These are phyloP conservation scores for Carex arenaria DNA, from an alignment of 202 grass and related monocot species.

Conservation along the genomic window DNA sequence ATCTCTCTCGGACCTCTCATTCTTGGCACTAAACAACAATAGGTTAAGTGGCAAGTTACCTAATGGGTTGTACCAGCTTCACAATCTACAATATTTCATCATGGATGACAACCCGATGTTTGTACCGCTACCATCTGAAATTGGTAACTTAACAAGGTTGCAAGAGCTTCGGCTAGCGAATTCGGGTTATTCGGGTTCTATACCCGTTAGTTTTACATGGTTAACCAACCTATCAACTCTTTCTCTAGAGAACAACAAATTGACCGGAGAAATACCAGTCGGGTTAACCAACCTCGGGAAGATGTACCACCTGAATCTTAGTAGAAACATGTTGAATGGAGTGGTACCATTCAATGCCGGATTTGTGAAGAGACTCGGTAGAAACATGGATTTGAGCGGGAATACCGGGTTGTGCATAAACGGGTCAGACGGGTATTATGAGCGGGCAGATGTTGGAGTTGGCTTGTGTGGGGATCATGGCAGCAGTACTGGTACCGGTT, in stretches of 20 bases:
- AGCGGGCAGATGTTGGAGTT: constrained; percentile 38
- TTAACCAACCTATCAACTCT: constrained; percentile 73
- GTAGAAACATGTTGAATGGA: constrained; percentile 82
- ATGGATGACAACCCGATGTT: constrained; percentile 84
- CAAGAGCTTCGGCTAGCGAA: constrained; percentile 79
- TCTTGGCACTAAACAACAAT: constrained; percentile 78
- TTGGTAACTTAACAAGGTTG: constrained; percentile 52
- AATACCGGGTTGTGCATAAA: constrained; percentile 76
- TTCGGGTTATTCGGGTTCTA: constrained; percentile 71
- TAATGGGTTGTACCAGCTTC: constrained; percentile 38
- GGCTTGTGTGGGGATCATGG: constrained; percentile 21
- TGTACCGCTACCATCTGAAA: constrained; percentile 47
- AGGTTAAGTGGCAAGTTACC: constrained; percentile 49
- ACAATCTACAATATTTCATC: constrained; percentile 78
- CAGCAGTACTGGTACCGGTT: neutral
- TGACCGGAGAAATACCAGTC: constrained; percentile 64
- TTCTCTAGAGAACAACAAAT: constrained; percentile 71
- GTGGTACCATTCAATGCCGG: constrained; percentile 71
- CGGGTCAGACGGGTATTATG: constrained; percentile 32
- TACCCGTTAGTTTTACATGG: constrained; percentile 53
- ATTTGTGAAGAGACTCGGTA: constrained; percentile 64
- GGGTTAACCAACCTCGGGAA: constrained; percentile 52
- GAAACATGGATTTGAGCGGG: constrained; percentile 80
- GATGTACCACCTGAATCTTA: constrained; percentile 96
- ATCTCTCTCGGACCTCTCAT: constrained; percentile 53